Percentiles rank a stretch among this genome's conserved stretches.
Conservation (phyloP, 768 basidiomycete genomes). For the Hericium alpestre region DNA sequence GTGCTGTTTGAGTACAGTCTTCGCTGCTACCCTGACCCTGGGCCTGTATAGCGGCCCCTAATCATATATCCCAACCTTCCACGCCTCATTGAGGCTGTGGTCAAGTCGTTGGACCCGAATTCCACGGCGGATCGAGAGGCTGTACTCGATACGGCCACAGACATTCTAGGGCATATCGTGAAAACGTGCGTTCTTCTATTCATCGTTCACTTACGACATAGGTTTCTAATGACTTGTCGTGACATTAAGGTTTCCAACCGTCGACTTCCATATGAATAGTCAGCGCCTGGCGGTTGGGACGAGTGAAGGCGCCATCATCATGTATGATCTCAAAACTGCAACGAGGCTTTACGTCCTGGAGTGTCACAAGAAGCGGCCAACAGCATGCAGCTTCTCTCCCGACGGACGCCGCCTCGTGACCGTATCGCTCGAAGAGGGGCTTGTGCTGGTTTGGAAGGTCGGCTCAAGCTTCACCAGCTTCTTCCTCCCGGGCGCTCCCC, state of each 20-base stretch:
- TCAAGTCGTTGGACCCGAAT: constrained; percentile 93
- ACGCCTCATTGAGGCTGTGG: constrained; percentile 84
- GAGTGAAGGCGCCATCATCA: constrained; percentile 84
- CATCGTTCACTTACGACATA: background rate
- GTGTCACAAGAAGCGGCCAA: constrained; percentile 71
- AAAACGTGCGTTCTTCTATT: constrained; percentile 50
- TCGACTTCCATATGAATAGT: constrained; percentile 83
- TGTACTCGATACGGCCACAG: constrained; percentile 82
- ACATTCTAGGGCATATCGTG: constrained; percentile 91
- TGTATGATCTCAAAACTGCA: constrained; percentile 95
- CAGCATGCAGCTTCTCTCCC: constrained; percentile 85
- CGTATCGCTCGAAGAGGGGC: constrained; percentile 73
- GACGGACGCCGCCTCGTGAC: constrained; percentile 88
- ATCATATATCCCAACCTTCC: constrained; percentile 79
- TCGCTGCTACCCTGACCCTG: background rate
- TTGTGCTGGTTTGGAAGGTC: constrained; percentile 91
- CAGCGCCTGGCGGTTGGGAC: constrained; percentile 93
- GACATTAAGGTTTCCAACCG: constrained; percentile 63
- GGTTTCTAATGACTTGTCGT: background rate
- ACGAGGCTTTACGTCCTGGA: constrained; percentile 92
- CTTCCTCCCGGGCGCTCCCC: constrained; percentile 85
- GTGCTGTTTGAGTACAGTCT: constrained; percentile 2
- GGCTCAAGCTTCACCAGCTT: constrained; percentile 83
- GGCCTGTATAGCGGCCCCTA: constrained; percentile 55
- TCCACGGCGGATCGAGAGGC: constrained; percentile 67